Evolutionary conservation across 208 protist genomes (phyloP).

Genomic region (Wallacemonas rigidus): DNA sequence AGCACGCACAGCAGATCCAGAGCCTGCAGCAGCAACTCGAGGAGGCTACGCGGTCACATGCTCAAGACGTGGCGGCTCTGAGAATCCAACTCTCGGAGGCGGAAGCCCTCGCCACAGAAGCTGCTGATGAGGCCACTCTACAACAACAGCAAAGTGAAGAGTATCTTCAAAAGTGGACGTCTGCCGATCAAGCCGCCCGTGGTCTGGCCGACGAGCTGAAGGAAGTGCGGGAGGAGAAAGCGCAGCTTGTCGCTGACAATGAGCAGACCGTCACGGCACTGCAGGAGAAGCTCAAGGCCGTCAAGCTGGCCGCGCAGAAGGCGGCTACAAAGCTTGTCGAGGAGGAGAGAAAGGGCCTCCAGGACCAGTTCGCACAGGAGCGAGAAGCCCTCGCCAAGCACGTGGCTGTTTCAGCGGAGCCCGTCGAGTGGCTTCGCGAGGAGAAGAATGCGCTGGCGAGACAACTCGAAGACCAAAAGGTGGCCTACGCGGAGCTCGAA

Average conservation of each 20-base stretch:
- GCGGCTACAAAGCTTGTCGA: constrained; percentile 9
- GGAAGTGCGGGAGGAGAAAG: background rate
- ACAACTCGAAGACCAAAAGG: constrained; percentile 6
- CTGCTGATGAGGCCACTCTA: constrained; percentile 5
- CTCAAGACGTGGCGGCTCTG: background rate
- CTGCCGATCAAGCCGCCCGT: background rate
- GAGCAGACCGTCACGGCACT: constrained; percentile 12
- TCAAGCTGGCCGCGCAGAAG: constrained; percentile 18
- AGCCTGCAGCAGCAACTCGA: constrained; percentile 10
- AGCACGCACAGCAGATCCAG: constrained; percentile 18
- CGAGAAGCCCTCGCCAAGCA: constrained; percentile 15
- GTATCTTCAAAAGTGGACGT: constrained; percentile 2
- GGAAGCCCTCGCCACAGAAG: constrained; percentile 1
- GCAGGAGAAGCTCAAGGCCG: constrained; percentile 15
- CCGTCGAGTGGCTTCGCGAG: constrained; percentile 41
- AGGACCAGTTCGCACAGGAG: constrained; percentile 25
- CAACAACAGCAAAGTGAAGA: constrained; percentile 16
- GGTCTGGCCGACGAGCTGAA: background rate
- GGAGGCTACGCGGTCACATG: background rate
- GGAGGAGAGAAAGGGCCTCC: constrained; percentile 13
- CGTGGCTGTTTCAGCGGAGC: constrained; percentile 1
- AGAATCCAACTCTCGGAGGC: background rate
- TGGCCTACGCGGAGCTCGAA: constrained; percentile 7
- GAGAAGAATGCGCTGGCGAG: constrained; percentile 32
- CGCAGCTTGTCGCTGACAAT: constrained; percentile 2